Conservation (phyloP, 257 asterid genomes). For the Henckelia pumila region DNA sequence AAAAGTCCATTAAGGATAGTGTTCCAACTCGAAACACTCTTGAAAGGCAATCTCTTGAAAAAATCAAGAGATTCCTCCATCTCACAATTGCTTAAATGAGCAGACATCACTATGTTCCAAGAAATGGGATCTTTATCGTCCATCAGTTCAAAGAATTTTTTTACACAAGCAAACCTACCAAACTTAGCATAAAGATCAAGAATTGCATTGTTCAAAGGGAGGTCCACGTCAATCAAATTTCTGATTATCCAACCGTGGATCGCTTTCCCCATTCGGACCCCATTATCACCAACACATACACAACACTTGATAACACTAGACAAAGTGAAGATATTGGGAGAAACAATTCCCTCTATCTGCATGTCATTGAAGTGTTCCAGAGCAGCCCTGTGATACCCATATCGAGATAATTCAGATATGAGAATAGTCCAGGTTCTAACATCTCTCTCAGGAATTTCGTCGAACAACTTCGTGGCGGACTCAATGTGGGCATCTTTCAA, state of each 20-base stretch:
- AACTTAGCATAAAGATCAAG: slow-evolving; percentile 70
- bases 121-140: slow-evolving; percentile 47
- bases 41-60: slow-evolving; percentile 54
- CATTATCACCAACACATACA: slow-evolving; percentile 29
- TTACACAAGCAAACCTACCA: slow-evolving; percentile 38
- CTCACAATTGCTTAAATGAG: slow-evolving; percentile 43
- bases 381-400: slow-evolving; percentile 40
- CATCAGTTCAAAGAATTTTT: slow-evolving; percentile 48
- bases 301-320: slow-evolving; percentile 66
- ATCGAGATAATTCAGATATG: slow-evolving; percentile 52
- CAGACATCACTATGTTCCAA: slow-evolving; percentile 76
- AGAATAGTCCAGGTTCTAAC: slow-evolving; percentile 73
- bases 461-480: slow-evolving; percentile 58
- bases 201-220: slow-evolving; percentile 54
- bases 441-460: slow-evolving; percentile 62
- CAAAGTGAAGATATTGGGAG: slow-evolving; percentile 64
- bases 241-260: slow-evolving; percentile 59
- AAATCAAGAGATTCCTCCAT: slow-evolving; percentile 38
- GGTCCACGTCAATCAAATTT: slow-evolving; percentile 43
- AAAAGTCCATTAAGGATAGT: slow-evolving; percentile 61
- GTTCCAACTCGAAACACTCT: slow-evolving; percentile 74
- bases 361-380: slow-evolving; percentile 47
- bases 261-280: slow-evolving; percentile 49
- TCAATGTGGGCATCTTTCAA: slow-evolving; percentile 23
- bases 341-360: slow-evolving; percentile 47